phyloP scores from a whole-genome alignment of 805 yeast genomes.

The Zygosaccharomyces lentus region DNA sequence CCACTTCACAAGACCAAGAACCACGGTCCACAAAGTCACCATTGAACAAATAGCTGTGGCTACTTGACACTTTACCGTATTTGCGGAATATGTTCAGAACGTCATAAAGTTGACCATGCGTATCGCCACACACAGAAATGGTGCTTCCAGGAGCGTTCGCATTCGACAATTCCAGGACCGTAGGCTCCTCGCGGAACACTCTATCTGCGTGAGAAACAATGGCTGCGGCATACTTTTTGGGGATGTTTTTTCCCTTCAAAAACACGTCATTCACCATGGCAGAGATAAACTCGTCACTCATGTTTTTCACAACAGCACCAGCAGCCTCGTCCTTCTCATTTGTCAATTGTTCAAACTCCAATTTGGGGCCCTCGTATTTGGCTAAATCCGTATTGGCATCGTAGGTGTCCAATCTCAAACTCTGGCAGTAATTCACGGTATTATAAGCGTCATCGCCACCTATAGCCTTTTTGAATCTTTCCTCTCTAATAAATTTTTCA shows the following conservation, averaged over 20 bases:
- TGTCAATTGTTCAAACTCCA: constrained; percentile 28
- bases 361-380: constrained; percentile 29
- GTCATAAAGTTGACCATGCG: constrained; percentile 95
- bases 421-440: constrained; percentile 29
- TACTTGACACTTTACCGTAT: constrained; percentile 62
- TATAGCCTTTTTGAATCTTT: constrained; percentile 84
- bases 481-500: constrained; percentile 58
- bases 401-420: constrained; percentile 25
- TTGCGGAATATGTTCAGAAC: constrained; percentile 70
- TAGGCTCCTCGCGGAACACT: constrained; percentile 58
- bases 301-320: constrained; percentile 38
- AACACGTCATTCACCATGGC: constrained; percentile 63
- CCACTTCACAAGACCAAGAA: constrained; percentile 97
- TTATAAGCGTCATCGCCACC: constrained; percentile 50
- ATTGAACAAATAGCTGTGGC: constrained; percentile 79
- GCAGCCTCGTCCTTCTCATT: constrained; percentile 26
- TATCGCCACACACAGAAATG: constrained; percentile 92
- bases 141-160: constrained; percentile 27
- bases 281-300: constrained; percentile 52
- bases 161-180: constrained; percentile 66
- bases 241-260: constrained; percentile 65
- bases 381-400: constrained; percentile 32
- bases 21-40: constrained; percentile 99
- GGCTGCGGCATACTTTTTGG: constrained; percentile 80
- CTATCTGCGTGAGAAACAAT: constrained; percentile 69